Evolutionary conservation across 2,329 filamentous ascomycete species (phyloP).

Genomic region (Rhexocercosporidium sp.): DNA sequence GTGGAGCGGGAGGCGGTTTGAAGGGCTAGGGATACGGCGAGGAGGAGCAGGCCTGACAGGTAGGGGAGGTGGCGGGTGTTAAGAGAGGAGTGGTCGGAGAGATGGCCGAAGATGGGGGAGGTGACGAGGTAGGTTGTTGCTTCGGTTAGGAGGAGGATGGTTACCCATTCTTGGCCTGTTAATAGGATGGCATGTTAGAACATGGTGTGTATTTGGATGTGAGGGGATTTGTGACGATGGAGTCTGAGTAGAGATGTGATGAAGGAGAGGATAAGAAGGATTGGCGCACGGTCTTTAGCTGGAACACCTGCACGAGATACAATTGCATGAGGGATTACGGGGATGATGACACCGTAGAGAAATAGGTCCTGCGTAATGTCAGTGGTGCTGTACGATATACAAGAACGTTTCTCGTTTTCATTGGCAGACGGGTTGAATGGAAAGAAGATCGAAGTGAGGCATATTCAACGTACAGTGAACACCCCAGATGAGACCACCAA

Average conservation of each 20-base stretch:
- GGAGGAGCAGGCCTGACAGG: conserved; percentile 56
- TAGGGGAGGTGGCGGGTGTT: conserved; percentile 60
- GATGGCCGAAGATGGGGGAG: conserved; percentile 55
- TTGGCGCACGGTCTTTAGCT: neutral
- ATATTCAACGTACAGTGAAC: neutral
- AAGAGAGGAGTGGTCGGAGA: conserved; percentile 54
- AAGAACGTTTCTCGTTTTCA: too few species aligned
- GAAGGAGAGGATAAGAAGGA: neutral
- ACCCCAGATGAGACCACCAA: neutral
- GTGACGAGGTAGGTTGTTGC: conserved; percentile 43
- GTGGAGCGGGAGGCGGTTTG: conserved; percentile 67
- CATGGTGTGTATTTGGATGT: neutral
- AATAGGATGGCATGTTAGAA: neutral
- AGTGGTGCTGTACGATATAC: too few species aligned
- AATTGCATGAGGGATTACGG: neutral
- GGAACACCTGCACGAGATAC: neutral
- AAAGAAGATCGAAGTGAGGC: neutral
- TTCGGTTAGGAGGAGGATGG: neutral
- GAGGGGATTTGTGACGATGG: neutral
- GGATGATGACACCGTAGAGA: neutral
- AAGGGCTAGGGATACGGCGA: conserved; percentile 66
- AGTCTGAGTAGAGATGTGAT: too few species aligned
- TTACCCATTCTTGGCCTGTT: conserved; percentile 6
- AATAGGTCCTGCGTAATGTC: neutral
- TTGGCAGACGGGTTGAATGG: neutral